Percentiles rank a stretch among this genome's conserved stretches.
These are phyloP conservation scores for Neoscytalidium dimidiatum DNA, from an alignment of 2,329 filamentous ascomycete genomes.

Conservation along the genomic window DNA sequence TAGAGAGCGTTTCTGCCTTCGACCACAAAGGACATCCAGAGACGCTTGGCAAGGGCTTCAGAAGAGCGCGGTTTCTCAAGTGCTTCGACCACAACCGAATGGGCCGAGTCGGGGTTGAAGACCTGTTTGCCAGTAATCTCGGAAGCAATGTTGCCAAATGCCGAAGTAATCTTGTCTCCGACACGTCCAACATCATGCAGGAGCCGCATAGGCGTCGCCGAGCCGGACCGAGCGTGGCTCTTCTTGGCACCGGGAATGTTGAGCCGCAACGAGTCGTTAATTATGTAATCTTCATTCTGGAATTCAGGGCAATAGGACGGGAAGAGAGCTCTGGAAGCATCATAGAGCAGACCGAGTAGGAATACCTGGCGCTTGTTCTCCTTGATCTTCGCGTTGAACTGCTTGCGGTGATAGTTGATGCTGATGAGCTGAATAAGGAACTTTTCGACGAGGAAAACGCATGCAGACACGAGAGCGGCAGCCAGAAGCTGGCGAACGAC, in stretches of 20 bases:
- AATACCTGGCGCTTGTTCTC: slow-evolving; percentile 85
- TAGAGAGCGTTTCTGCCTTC: slow-evolving; percentile 82
- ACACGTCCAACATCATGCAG: slow-evolving; percentile 72
- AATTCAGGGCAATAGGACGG: slow-evolving; percentile 93
- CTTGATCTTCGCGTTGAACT: slow-evolving; percentile 80
- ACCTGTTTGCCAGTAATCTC: slow-evolving; percentile 96
- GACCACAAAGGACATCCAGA: slow-evolving; percentile 98
- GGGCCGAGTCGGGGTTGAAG: slow-evolving; percentile 87
- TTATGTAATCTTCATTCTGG: slow-evolving; percentile 85
- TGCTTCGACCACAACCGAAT: slow-evolving; percentile 86
- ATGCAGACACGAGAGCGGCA: slow-evolving; percentile 66
- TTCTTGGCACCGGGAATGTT: slow-evolving; percentile 60
- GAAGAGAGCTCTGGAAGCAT: slow-evolving; percentile 85
- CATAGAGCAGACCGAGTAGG: slow-evolving; percentile 82
- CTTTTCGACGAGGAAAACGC: slow-evolving; percentile 76
- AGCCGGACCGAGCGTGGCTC: slow-evolving; percentile 57
- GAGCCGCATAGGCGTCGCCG: slow-evolving; percentile 75
- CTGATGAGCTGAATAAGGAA: slow-evolving; percentile 79
- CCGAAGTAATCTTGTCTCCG: slow-evolving; percentile 90
- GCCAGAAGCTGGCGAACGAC: slow-evolving; percentile 66
- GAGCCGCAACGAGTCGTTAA: slow-evolving; percentile 72
- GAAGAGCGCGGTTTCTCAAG: slow-evolving; percentile 81
- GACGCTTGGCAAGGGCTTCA: slow-evolving; percentile 87
- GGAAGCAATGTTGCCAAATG: slow-evolving; percentile 88
- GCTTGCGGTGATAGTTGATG: slow-evolving; percentile 82